Base-by-base conservation (phyloP, 1,139 yeast genomes). In the Nakaseomyces nivariensis region DNA sequence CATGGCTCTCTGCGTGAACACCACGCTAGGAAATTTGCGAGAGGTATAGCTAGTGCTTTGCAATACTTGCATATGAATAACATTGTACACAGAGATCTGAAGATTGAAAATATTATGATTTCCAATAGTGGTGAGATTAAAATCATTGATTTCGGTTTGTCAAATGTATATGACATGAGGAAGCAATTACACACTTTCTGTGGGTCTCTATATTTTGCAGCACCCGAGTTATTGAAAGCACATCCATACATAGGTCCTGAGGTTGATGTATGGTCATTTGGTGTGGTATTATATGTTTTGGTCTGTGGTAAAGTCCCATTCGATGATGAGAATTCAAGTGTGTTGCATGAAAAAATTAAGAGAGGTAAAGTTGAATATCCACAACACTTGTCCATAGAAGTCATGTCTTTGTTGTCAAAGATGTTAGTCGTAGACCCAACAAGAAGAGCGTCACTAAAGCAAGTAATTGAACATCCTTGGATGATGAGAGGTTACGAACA, bases 301-400 rank as follows among this genome's bases (percentile, higher is more conserved):
- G 96, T 92, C 2, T 90, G 97, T 66, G 99, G 99, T 49, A 90
- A 89, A 65, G 97, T 94, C 6, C 99, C 99, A 11, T 94, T 94
- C 67, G 98, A 94, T 67, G 98, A 94, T 65, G 95, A 88, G 63
- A 82, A 87, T 54, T 95, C 95, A 58, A 85, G 92, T 45, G 94
- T 87, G 1, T 74, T 94, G 59, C 98, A 94, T 66, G 96, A 89
- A 57, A 90, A 90, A 67, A 94, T 94, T 66, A 94, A 92, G 63
- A 78, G 84, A 56, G 98, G 98, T 37, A 76, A 81, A 54, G 96
- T 94, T 5, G 96, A 89, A 57, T 94, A 94, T 66, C 98, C 98
- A 5, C 76, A 76, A 43, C 83, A 83, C 70, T 72, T 94, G 47
- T 82, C 95, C 4, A 74, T 78, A 37, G 96, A 88, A 57, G 92